A percentile compares a stretch with the other conserved stretches of the same genome.
Conservation (phyloP, 2,329 filamentous ascomycete genomes). For the Phyllosticta capitalensis region DNA sequence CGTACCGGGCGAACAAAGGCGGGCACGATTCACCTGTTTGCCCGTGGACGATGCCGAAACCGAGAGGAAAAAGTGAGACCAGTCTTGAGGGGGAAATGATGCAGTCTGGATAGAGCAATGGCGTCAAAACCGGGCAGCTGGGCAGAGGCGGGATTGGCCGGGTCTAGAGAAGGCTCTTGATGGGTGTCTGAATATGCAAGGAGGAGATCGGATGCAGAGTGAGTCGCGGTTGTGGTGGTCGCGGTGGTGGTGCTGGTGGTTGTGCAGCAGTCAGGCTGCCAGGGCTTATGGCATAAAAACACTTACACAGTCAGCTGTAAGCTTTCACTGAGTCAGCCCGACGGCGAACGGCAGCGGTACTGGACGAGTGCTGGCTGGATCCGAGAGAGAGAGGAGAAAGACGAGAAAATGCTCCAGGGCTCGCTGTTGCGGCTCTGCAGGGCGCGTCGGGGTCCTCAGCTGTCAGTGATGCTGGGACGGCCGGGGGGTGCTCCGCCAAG, state of each 20-base stretch:
- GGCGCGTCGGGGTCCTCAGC: conserved; percentile 1
- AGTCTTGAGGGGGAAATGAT: conserved; percentile 6
- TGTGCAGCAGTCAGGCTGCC: not conserved
- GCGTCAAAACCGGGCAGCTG: conserved; percentile 10
- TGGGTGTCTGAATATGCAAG: conserved; percentile 12
- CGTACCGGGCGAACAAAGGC: conserved; percentile 6
- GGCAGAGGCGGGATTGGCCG: conserved; percentile 9
- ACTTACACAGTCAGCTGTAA: conserved; percentile 12
- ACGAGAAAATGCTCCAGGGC: not conserved
- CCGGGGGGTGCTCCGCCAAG: conserved; percentile 4
- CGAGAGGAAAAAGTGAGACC: conserved; percentile 8
- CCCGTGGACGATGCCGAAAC: conserved; percentile 9
- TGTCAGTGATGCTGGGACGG: conserved; percentile 1
- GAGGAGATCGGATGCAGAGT: conserved; percentile 10
- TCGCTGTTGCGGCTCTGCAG: conserved; percentile 6
- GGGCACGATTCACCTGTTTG: not conserved
- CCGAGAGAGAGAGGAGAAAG: not conserved
- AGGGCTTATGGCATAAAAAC: not conserved
- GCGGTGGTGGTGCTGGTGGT: conserved; percentile 3
- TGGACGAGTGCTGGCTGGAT: not conserved
- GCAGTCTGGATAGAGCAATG: conserved; percentile 11
- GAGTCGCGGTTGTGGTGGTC: conserved; percentile 9
- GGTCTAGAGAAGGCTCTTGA: conserved; percentile 9
- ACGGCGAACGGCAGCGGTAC: not conserved
- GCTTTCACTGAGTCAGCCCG: conserved; percentile 11